phyloP scores from a whole-genome alignment of 2,329 filamentous ascomycete species.

The Trichoderma polysporum region DNA sequence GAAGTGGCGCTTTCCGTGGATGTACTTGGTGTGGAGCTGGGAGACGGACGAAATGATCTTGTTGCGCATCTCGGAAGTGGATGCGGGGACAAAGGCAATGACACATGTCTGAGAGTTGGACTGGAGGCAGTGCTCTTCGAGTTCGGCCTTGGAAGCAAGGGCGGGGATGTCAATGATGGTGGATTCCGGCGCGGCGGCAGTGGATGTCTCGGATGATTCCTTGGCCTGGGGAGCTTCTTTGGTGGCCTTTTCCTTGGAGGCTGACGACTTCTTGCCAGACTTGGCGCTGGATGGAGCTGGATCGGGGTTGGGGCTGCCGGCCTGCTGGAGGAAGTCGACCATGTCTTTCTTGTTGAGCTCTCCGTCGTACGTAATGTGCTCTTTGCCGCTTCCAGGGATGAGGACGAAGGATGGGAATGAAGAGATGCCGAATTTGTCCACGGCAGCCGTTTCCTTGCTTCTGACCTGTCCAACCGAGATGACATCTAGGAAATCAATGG shows the following conservation, averaged over 20 bases:
- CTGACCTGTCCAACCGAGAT: constrained; percentile 81
- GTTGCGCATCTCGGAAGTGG: constrained; percentile 51
- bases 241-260: constrained; percentile 35
- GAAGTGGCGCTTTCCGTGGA: constrained; percentile 67
- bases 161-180: constrained; percentile 62
- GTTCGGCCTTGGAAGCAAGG: constrained; percentile 61
- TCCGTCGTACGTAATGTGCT: constrained; percentile 73
- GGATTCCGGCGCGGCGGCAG: constrained; percentile 24
- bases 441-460: constrained; percentile 70
- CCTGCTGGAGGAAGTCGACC: constrained; percentile 78
- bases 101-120: constrained; percentile 80
- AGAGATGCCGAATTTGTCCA: constrained; percentile 71
- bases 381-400: constrained; percentile 67
- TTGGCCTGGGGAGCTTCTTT: constrained; percentile 30
- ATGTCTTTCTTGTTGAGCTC: constrained; percentile 83
- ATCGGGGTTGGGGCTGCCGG: constrained; percentile 75
- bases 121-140: constrained; percentile 71
- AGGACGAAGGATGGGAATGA: constrained; percentile 81
- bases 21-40: constrained; percentile 74
- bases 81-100: constrained; percentile 66
- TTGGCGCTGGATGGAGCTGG: constrained; percentile 48
- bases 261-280: constrained; percentile 29
- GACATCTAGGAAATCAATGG: constrained; percentile 84
- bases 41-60: constrained; percentile 64
- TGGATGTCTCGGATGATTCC: constrained; percentile 33